These are phyloP conservation scores for Letharia columbiana DNA, from an alignment of 495 filamentous ascomycete species.

Conservation along the genomic window DNA sequence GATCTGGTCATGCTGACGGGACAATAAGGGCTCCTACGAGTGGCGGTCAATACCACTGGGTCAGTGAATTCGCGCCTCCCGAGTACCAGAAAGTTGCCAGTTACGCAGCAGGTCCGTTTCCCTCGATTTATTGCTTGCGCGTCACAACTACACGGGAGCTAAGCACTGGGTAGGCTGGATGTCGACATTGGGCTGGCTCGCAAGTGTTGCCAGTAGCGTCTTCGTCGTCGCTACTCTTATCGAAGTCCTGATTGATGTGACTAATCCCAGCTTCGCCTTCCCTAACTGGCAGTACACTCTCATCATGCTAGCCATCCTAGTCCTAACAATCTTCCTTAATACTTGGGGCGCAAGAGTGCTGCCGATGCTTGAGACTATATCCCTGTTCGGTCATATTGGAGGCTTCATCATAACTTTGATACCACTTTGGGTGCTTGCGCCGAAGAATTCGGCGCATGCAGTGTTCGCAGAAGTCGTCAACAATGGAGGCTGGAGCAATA, in stretches of 20 bases:
- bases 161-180: constrained; percentile 36
- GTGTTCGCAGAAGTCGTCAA: constrained; percentile 27
- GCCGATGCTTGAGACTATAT: constrained; percentile 25
- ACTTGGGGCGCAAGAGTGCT: constrained; percentile 21
- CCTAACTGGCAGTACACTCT: constrained; percentile 33
- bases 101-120: constrained; percentile 30
- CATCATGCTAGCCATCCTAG: constrained; percentile 32
- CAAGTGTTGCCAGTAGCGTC: constrained; percentile 32
- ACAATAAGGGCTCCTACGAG: constrained; percentile 30
- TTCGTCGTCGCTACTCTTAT: constrained; percentile 37
- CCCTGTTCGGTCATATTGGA: constrained; percentile 24
- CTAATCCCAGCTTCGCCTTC: constrained; percentile 26
- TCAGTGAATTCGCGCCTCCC: constrained; percentile 34
- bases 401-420: constrained; percentile 17
- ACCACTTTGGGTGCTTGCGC: constrained; percentile 27
- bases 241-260: constrained; percentile 29
- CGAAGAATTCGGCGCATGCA: constrained; percentile 23
- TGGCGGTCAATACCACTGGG: constrained; percentile 34
- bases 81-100: constrained; percentile 32
- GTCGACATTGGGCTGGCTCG: constrained; percentile 38
- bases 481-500: constrained; percentile 27
- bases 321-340: constrained; percentile 28
- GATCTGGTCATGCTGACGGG: background rate
- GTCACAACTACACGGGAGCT: background rate
- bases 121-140: background rate